Evolutionary conservation across 1,284 basidiomycete species (phyloP).

Genomic region (Ceratobasidium sp.): DNA sequence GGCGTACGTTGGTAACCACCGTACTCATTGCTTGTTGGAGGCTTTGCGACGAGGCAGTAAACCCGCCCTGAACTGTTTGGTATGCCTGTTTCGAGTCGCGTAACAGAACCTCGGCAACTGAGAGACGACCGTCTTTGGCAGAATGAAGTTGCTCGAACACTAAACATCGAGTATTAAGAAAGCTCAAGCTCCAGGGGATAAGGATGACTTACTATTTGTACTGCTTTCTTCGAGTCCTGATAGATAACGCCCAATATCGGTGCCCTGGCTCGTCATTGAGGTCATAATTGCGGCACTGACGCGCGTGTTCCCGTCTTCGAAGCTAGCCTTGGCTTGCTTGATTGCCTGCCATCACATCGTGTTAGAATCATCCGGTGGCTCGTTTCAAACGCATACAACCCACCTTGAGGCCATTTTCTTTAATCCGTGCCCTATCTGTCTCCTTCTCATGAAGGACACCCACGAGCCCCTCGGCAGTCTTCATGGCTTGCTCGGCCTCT

Average conservation of each 20-base stretch:
- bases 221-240: conserved; percentile 63
- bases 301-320: conserved; percentile 60
- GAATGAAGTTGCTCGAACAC: conserved; percentile 72
- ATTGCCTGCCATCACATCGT: conserved; percentile 30
- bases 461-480: conserved; percentile 61
- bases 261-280: conserved; percentile 67
- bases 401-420: conserved; percentile 74
- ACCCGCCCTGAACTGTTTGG: conserved; percentile 46
- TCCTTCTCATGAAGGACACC: conserved; percentile 63
- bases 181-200: not conserved
- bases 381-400: conserved; percentile 55
- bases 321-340: conserved; percentile 37
- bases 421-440: conserved; percentile 67
- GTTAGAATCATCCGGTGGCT: not conserved
- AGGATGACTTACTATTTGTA: conserved; percentile 62
- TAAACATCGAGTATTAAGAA: conserved; percentile 52
- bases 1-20: conserved; percentile 66
- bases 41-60: conserved; percentile 63
- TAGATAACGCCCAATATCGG: conserved; percentile 66
- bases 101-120: conserved; percentile 63
- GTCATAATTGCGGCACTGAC: conserved; percentile 64
- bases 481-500: conserved; percentile 61
- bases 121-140: conserved; percentile 74
- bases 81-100: conserved; percentile 67
- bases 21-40: conserved; percentile 64